These are phyloP conservation scores for Periconia sp. DNA, from an alignment of 2,329 filamentous ascomycete genomes.

Conservation along the genomic window DNA sequence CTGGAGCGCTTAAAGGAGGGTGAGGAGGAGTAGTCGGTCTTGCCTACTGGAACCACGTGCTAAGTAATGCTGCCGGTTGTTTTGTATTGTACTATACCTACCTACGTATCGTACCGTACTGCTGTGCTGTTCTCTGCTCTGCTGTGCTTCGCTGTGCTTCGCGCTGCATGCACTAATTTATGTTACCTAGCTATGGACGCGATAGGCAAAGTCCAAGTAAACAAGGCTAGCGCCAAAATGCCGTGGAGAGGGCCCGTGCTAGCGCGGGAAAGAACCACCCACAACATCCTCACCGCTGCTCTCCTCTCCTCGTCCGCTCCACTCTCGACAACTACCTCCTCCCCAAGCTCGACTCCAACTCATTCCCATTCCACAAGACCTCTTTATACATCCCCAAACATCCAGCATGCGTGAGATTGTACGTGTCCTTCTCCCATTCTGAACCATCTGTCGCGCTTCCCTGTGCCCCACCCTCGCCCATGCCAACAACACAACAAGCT, in stretches of 20 bases:
- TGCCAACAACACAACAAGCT: constrained; percentile 45
- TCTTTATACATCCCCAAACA: constrained; percentile 21
- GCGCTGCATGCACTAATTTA: no score
- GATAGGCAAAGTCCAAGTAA: constrained; percentile 6
- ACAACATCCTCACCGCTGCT: constrained; percentile 35
- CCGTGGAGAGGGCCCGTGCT: constrained; percentile 17
- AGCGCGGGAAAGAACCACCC: constrained; percentile 21
- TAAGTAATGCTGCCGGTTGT: not conserved
- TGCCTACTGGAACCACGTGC: not conserved
- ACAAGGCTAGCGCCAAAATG: constrained; percentile 16
- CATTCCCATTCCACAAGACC: constrained; percentile 35
- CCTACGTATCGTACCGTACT: no score
- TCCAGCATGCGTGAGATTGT: constrained; percentile 70
- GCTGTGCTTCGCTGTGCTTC: no score
- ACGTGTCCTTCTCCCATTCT: constrained; percentile 43
- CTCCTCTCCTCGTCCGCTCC: constrained; percentile 28
- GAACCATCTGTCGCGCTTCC: constrained; percentile 43
- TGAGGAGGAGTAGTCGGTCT: not conserved
- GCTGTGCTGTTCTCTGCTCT: no score
- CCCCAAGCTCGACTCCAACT: constrained; percentile 20
- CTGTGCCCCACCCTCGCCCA: constrained; percentile 46
- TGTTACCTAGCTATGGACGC: no score
- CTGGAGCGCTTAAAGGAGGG: constrained; percentile 45
- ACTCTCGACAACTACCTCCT: constrained; percentile 31
- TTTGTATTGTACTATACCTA: no score